These are phyloP conservation scores for Davidsoniella australis DNA, from an alignment of 2,329 filamentous ascomycete species.

Conservation along the genomic window DNA sequence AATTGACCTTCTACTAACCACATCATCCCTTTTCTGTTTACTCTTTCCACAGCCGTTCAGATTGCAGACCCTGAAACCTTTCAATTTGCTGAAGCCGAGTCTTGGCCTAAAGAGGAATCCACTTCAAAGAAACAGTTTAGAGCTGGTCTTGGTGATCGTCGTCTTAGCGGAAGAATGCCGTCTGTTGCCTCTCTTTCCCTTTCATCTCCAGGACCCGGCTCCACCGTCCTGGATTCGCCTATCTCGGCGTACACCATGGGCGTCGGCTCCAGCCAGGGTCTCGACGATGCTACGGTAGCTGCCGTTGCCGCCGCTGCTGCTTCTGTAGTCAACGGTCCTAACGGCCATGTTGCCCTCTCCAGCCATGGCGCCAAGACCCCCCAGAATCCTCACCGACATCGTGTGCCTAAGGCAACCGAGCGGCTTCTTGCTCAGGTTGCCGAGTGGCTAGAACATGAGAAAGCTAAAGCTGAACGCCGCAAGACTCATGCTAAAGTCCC, in stretches of 20 bases:
- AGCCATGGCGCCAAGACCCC: slow-evolving; percentile 14
- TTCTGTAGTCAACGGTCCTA: background rate
- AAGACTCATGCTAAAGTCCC: slow-evolving; percentile 23
- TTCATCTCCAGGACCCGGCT: slow-evolving; percentile 3
- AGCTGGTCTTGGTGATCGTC: slow-evolving; percentile 18
- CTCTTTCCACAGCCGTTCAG: slow-evolving; percentile 25
- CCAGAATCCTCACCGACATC: slow-evolving; percentile 5
- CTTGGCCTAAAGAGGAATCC: slow-evolving; percentile 14
- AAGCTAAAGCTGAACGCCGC: slow-evolving; percentile 39
- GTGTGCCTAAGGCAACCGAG: slow-evolving; percentile 22
- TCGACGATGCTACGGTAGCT: slow-evolving; percentile 17
- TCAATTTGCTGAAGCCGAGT: slow-evolving; percentile 14
- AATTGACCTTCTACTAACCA: background rate
- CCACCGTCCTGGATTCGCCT: slow-evolving; percentile 1
- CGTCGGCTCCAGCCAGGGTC: background rate
- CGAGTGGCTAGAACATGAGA: slow-evolving; percentile 73
- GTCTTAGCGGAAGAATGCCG: slow-evolving; percentile 24
- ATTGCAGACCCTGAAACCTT: slow-evolving; percentile 33
- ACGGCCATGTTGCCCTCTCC: background rate
- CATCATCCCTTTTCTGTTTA: background rate
- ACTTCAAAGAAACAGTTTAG: slow-evolving; percentile 26
- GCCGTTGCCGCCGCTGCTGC: background rate
- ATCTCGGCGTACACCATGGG: slow-evolving; percentile 1
- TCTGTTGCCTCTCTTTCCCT: slow-evolving; percentile 7
- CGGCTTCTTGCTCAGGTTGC: slow-evolving; percentile 56